Evolutionary conservation across 2,329 filamentous ascomycete species (phyloP).

Genomic region (Aspergillus amoenus): DNA sequence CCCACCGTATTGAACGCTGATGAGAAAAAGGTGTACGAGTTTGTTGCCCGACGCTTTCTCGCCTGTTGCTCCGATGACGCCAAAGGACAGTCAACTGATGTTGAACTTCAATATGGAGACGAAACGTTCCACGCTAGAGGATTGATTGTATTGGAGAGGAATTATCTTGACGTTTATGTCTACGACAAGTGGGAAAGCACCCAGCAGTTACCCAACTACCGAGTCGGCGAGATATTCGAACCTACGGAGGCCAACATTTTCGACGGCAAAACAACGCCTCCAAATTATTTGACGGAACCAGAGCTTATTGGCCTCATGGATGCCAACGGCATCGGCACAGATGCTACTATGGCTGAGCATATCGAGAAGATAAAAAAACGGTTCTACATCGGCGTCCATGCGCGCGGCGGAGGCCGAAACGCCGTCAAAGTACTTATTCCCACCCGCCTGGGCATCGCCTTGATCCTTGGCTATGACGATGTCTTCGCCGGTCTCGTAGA

Average conservation of each 20-base stretch:
- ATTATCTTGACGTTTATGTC: conserved; percentile 92
- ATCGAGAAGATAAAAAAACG: conserved; percentile 93
- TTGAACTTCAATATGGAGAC: conserved; percentile 79
- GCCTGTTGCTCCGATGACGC: conserved; percentile 96
- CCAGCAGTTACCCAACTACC: conserved; percentile 76
- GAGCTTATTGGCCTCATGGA: conserved; percentile 97
- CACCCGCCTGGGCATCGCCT: conserved; percentile 82
- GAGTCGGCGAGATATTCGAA: conserved; percentile 76
- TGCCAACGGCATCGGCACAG: conserved; percentile 95
- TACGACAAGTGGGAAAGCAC: conserved; percentile 97
- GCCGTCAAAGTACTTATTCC: conserved; percentile 84
- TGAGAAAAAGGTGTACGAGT: conserved; percentile 83
- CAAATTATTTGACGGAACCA: conserved; percentile 87
- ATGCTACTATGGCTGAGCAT: conserved; percentile 98
- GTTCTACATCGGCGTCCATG: conserved; percentile 73
- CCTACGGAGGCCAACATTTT: conserved; percentile 85
- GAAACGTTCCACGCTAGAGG: conserved; percentile 82
- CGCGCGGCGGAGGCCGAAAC: conserved; percentile 49
- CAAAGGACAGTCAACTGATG: conserved; percentile 77
- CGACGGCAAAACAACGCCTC: conserved; percentile 85
- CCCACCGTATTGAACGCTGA: conserved; percentile 59
- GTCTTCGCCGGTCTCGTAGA: conserved; percentile 78
- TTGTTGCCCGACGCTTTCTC: conserved; percentile 85
- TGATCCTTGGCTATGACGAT: conserved; percentile 91
- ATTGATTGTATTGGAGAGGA: conserved; percentile 79